Evolutionary conservation across 2,329 filamentous ascomycete genomes (phyloP).

Genomic region (Ophiostoma sp.): DNA sequence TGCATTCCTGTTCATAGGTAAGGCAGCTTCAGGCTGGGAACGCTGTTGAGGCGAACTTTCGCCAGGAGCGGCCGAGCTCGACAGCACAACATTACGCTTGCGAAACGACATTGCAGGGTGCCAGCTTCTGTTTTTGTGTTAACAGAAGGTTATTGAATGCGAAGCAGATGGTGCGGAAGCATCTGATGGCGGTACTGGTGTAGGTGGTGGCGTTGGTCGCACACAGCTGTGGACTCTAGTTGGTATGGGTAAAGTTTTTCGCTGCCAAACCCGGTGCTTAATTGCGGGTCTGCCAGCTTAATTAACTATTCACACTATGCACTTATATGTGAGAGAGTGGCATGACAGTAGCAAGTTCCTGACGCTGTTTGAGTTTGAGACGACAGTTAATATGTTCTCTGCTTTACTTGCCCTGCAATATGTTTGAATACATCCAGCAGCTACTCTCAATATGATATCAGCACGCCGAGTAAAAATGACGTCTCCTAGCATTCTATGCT

Average conservation of each 20-base stretch:
- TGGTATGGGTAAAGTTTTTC: not conserved
- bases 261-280: not conserved
- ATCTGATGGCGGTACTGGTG: not conserved
- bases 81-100: constrained; percentile 52
- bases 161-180: not conserved
- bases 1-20: not conserved
- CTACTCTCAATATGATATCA: too few relatives aligned
- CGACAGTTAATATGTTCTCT: too few relatives aligned
- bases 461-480: not conserved
- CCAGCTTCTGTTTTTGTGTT: not conserved
- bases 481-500: not conserved
- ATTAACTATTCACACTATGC: not conserved
- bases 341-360: too few relatives aligned
- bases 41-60: constrained; percentile 15
- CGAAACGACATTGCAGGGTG: constrained; percentile 49
- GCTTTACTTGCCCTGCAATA: too few relatives aligned
- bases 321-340: not conserved
- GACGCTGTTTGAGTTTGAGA: too few relatives aligned
- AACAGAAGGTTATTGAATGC: not conserved
- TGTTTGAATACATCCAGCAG: too few relatives aligned
- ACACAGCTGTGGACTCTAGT: not conserved
- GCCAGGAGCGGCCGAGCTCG: constrained; percentile 27
- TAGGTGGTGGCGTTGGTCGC: not conserved
- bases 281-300: constrained; percentile 2
- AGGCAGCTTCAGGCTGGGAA: not conserved